Base-by-base conservation (phyloP, 2,329 filamentous ascomycete species). In the Hypocrella siamensis region DNA sequence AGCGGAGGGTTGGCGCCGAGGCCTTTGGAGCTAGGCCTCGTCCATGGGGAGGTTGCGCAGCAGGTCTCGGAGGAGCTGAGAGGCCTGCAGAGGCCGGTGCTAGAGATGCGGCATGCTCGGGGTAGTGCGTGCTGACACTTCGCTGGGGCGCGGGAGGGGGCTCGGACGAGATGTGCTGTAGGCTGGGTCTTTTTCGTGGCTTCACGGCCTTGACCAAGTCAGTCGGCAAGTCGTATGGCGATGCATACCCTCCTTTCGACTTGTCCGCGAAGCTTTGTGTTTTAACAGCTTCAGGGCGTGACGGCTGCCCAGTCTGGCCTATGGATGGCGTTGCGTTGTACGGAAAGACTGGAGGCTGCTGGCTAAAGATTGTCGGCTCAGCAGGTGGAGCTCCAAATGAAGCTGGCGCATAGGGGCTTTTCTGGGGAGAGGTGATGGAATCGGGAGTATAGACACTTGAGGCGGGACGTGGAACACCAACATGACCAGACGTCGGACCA, bases 161-260 rank as follows among this genome's bases (percentile, higher is more conserved):
- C 21, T 38, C 49, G 35, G 59, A 58, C 5, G 62, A 57, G 27
- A 67, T 54, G 32, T 70, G 69, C 36, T 71, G 70, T 44, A 68
- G 63, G 45, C 68, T 74, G 5, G 61, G 52, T 32, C 77, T 63
- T 60, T 79, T 77, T 51, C 75, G 65, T 46, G 79, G 74, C 42
- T 79, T 79, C 18, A 79, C 70, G 12, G 46, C 38, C 5, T 44
- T 48, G 24, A 58, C 42, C 19, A 98, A 69, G 33, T 94, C 88
- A 56, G 90, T 82, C 4, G 90, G 90, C 15, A 98, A 64, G 56
- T 98, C 92, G 46, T 94, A 98, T 0, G 90, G 90, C 15, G 88
- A 96, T 30, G 79, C 70, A 51, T 98, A 98, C 6, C 88, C 86
- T 34, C 82, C 82, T 55, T 93, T 96, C 3, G 83, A 63, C 53